Evolutionary conservation across 164 flowering plant genomes (phyloP), one percentile per base, ranked within the genome.

Genomic region (Berberis vulgaris): DNA sequence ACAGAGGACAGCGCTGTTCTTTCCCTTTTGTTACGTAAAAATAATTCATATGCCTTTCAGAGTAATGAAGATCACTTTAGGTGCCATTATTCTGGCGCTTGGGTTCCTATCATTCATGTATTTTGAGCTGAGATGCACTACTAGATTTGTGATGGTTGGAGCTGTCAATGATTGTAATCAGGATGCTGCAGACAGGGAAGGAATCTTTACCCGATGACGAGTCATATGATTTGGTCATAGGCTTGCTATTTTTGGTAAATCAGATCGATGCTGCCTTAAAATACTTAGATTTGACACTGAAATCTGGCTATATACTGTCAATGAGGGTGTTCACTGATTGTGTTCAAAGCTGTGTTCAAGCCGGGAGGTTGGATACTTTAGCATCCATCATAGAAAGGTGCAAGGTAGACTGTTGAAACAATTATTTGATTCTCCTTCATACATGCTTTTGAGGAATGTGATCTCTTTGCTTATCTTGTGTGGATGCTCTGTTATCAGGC

Each of bases 201-300:
- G 89, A 80, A 64, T 80, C 95, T 54, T 64, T 71, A 72, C 97
- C 99, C 49, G 94, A 95, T 79, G 86, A 83, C 46, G 92, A 87
- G 54, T 86, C 97, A 2, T 95, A 80, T 78, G 83, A 79, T 26
- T 71, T 95, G 73, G 82, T 95, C 65, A 70, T 83, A 64, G 72
- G 79, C 59, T 69, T 86, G 89, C 82, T 89, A 57, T 82, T 89
- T 67, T 40, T 2, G 49, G 58, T 70, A n/a, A 71, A 77, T 62
- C 72, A 82, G 60, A 84, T 86, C 64, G 91, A 91, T 71, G 67
- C 79, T 77, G 97, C 96, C 55, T 71, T 95, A 63, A 89, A 84
- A 72, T 85, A 81, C 70, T 68, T 91, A 54, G 96, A 94, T 66
- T 38, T 82, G 77, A 71, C 85, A 12, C 68, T 91, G 43, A 85